Evolutionary conservation across 1,139 yeast species (phyloP).

Genomic region (Scheffersomyces insectosa): DNA sequence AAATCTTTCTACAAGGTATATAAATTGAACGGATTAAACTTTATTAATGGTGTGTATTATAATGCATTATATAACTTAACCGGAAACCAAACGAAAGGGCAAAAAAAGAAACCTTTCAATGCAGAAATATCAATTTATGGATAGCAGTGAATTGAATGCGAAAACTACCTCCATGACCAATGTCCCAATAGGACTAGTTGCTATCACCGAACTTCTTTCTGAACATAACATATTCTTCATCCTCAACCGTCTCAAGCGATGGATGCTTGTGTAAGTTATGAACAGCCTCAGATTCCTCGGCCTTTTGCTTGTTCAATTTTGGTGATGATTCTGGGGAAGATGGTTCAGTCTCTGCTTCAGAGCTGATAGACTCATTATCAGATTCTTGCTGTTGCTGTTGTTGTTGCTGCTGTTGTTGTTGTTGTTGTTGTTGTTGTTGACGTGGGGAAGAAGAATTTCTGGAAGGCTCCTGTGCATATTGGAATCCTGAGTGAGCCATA

Average conservation of each 20-base stretch:
- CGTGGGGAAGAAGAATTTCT: neutral
- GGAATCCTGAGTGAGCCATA: conserved; percentile 4
- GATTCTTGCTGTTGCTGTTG: conserved; percentile 6
- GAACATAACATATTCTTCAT: conserved; percentile 45
- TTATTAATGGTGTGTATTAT: too few relatives aligned
- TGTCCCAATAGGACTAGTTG: neutral
- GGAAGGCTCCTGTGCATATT: neutral
- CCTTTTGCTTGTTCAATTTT: neutral
- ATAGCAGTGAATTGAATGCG: too few relatives aligned
- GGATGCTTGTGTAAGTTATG: conserved; percentile 23
- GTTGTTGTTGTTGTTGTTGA: too few relatives aligned
- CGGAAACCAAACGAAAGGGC: too few relatives aligned
- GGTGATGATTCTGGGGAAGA: conserved; percentile 9
- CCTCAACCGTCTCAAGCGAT: conserved; percentile 44
- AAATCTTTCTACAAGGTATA: too few relatives aligned
- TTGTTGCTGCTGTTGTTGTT: too few relatives aligned
- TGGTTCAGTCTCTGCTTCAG: conserved; percentile 21
- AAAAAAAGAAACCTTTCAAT: too few relatives aligned
- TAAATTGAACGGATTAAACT: too few relatives aligned
- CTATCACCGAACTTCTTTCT: conserved; percentile 36
- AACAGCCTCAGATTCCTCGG: conserved; percentile 10
- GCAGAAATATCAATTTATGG: too few relatives aligned
- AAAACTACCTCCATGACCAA: too few relatives aligned
- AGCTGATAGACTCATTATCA: conserved; percentile 23
- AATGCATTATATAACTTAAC: too few relatives aligned